Evolutionary conservation across 495 filamentous ascomycete species (phyloP), one percentile per base, ranked within the genome.

Genomic region (Staphylotrichum tortipilum): DNA sequence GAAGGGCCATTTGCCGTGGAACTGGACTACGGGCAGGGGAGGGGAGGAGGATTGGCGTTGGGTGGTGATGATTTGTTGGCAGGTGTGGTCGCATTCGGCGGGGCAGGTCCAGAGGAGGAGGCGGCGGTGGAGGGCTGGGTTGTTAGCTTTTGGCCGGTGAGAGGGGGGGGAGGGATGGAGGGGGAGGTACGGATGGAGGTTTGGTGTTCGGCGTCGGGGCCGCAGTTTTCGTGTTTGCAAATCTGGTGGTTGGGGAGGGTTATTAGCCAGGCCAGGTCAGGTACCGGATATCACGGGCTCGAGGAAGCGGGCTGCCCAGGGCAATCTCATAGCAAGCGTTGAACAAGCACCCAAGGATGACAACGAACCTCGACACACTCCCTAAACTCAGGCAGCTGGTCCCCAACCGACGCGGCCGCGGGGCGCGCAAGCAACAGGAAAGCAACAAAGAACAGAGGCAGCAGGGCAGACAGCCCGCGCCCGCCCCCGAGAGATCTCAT

Each of bases 1-100:
- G 74, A 98, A 98, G 24, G 92, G 92, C 92, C 92, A 98, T 79
- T 98, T 98, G n/a, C 94, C 92, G 73, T 98, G 90, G 74, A 86
- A 98, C 71, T 98, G 92, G 33, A 90, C 81, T 23, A 95, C 64
- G 3, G 86, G 78, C 24, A 77, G 71, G 0, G 59, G 60, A 0
- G 51, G 44, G 34, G 77, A 65, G 67, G 79, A 77, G 31, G 78
- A 72, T 42, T 87, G 66, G 50, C 92, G 88, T 19, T 64, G 68
- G 50, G 85, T 68, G 45, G 92, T 97, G 44, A 92, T 75, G 66
- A 95, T 85, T 74, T 95, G 92, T 65, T 98, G 92, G 75, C 92
- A 98, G 39, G 86, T 85, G 75, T 98, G 95, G 73, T 98, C 92
- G 78, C 92, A 98, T 77, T 98, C 91, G 60, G 83, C 65, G 29